These are phyloP conservation scores for Diphasiastrum complanatum DNA, from an alignment of 83 land plant genomes.

Conservation along the genomic window DNA sequence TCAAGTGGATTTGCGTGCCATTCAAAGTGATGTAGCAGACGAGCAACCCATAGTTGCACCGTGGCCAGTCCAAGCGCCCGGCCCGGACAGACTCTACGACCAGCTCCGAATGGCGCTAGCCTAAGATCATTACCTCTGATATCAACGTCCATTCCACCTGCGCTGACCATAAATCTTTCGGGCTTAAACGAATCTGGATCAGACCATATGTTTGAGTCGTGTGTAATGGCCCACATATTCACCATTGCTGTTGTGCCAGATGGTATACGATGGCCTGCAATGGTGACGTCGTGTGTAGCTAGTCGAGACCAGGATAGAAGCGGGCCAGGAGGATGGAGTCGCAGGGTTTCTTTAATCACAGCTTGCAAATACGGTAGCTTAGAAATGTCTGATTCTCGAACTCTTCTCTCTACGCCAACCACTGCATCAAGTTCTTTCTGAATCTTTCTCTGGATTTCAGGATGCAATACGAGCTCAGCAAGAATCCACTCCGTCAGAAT, in stretches of 20 bases:
- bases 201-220: no score
- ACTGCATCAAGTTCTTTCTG: slow-evolving; percentile 14
- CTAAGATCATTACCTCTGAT: no score
- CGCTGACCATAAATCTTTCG: no score
- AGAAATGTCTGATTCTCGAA: slow-evolving; percentile 38
- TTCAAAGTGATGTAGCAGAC: no score
- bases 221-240: slow-evolving; percentile 57
- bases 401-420: background rate
- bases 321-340: slow-evolving; percentile 61
- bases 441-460: slow-evolving; percentile 19
- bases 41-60: no score
- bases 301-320: slow-evolving; percentile 58
- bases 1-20: no score
- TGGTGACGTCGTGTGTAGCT: slow-evolving; percentile 39
- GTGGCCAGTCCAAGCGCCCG: no score
- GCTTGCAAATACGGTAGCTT: slow-evolving; percentile 47
- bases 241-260: slow-evolving; percentile 48
- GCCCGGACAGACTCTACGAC: no score
- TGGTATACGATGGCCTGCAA: slow-evolving; percentile 42
- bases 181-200: no score
- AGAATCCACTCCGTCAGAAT: slow-evolving; percentile 22
- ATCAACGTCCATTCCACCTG: no score
- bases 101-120: no score
- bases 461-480: slow-evolving; percentile 25
- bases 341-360: slow-evolving; percentile 56